Evolutionary conservation across 768 basidiomycete species (phyloP).

Genomic region (Suillus occidentalis): DNA sequence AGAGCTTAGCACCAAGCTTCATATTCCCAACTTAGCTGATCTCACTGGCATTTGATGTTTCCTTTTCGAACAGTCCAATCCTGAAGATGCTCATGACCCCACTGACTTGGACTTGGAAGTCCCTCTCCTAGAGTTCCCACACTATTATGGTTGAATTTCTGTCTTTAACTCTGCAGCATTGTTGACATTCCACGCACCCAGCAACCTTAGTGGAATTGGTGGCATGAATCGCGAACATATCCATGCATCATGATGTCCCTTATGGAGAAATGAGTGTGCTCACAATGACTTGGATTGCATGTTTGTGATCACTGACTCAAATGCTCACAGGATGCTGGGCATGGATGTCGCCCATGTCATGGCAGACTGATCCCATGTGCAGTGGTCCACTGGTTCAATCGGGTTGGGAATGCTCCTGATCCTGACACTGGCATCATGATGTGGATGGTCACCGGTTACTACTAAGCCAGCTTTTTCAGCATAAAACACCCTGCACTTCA

Average conservation of each 20-base stretch:
- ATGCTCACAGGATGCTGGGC: slow-evolving; percentile 21
- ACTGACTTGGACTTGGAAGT: no score
- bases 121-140: slow-evolving; percentile 14
- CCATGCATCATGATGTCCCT: slow-evolving; percentile 19
- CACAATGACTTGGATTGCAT: slow-evolving; percentile 33
- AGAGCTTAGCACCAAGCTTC: slow-evolving; percentile 6
- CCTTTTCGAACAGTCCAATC: slow-evolving; percentile 26
- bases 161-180: slow-evolving; percentile 10
- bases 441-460: no score
- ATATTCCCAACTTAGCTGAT: slow-evolving; percentile 19
- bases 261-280: slow-evolving; percentile 26
- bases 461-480: slow-evolving; percentile 12
- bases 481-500: slow-evolving; percentile 11
- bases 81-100: slow-evolving; percentile 9
- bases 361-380: slow-evolving; percentile 24
- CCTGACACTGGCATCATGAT: slow-evolving; percentile 22
- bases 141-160: slow-evolving; percentile 2
- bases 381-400: slow-evolving; percentile 28
- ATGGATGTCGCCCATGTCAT: slow-evolving; percentile 22
- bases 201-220: slow-evolving; percentile 30
- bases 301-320: slow-evolving; percentile 19
- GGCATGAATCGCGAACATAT: slow-evolving; percentile 32
- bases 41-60: slow-evolving; percentile 29
- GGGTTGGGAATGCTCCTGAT: slow-evolving; percentile 16
- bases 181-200: slow-evolving; percentile 25